These are phyloP conservation scores for Wallacemonas sp. DNA, from an alignment of 208 protist genomes.

Conservation along the genomic window DNA sequence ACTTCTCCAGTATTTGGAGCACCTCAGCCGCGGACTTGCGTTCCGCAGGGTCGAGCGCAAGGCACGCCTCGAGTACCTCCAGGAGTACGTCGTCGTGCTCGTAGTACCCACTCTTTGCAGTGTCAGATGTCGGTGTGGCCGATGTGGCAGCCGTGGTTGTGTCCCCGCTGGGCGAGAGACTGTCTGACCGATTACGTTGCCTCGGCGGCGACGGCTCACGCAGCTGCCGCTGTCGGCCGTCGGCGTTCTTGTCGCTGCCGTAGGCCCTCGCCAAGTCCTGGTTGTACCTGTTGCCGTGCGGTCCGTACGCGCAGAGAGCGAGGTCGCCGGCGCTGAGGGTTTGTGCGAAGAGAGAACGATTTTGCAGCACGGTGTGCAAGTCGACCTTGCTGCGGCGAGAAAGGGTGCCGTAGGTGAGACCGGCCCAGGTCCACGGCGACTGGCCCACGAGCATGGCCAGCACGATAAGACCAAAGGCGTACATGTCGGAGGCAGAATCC, in stretches of 20 bases:
- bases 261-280: neutral
- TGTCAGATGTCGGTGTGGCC: neutral
- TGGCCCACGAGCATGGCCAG: slow-evolving; percentile 36
- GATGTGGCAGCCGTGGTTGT: neutral
- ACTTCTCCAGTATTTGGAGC: slow-evolving; percentile 21
- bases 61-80: slow-evolving; percentile 37
- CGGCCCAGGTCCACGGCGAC: slow-evolving; percentile 45
- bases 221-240: no score
- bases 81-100: slow-evolving; percentile 21
- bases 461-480: slow-evolving; percentile 47
- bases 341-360: slow-evolving; percentile 20
- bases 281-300: slow-evolving; percentile 25
- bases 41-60: slow-evolving; percentile 16
- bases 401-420: neutral
- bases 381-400: slow-evolving; percentile 7
- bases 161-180: neutral
- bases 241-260: neutral
- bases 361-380: slow-evolving; percentile 15
- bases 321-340: slow-evolving; percentile 11
- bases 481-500: slow-evolving; percentile 41
- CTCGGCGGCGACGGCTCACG: no score
- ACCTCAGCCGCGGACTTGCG: slow-evolving; percentile 35
- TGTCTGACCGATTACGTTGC: neutral
- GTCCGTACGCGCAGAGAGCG: slow-evolving; percentile 25
- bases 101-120: neutral